These are phyloP conservation scores for Stromatinia cepivora DNA, from an alignment of 2,329 filamentous ascomycete species.

Conservation along the genomic window DNA sequence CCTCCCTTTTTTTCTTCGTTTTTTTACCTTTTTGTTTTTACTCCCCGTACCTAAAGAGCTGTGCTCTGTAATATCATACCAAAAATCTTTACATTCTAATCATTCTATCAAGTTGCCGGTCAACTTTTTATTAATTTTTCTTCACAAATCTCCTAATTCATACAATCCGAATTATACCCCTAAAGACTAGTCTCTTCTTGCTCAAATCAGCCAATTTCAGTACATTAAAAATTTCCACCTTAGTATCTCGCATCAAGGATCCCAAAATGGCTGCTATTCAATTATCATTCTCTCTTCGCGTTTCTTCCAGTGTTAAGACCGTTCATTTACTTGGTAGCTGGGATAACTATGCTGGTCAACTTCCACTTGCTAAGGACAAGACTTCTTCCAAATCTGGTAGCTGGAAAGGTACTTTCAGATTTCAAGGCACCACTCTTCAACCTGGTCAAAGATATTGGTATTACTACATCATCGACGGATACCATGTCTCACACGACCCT, in stretches of 20 bases:
- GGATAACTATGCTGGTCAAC: constrained; percentile 95
- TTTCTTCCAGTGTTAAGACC: constrained; percentile 94
- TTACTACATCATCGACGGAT: constrained; percentile 99
- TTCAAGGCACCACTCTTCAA: constrained; percentile 83
- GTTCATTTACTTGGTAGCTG: constrained; percentile 97
- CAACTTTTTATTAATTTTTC: constrained; percentile 56
- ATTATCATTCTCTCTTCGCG: constrained; percentile 93
- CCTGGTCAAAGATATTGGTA: constrained; percentile 97
- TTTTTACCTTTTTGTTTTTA: constrained; percentile 42
- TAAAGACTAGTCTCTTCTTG: constrained; percentile 43
- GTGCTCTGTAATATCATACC: constrained; percentile 50
- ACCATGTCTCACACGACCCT: constrained; percentile 96
- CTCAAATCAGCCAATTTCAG: constrained; percentile 42
- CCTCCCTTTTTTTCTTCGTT: constrained; percentile 52
- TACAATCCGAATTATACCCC: constrained; percentile 22
- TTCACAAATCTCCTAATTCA: constrained; percentile 47
- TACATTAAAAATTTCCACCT: constrained; percentile 34
- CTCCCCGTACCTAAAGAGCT: constrained; percentile 50
- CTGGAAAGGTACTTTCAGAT: constrained; percentile 96
- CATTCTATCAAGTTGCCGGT: constrained; percentile 49
- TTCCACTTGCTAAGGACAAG: constrained; percentile 89
- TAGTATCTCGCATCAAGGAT: constrained; percentile 42
- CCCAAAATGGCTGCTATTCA: constrained; percentile 83
- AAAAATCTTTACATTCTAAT: constrained; percentile 41
- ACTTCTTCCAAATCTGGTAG: constrained; percentile 79